Base-by-base conservation (phyloP, 495 filamentous ascomycete genomes). In the Zalerion maritima region DNA sequence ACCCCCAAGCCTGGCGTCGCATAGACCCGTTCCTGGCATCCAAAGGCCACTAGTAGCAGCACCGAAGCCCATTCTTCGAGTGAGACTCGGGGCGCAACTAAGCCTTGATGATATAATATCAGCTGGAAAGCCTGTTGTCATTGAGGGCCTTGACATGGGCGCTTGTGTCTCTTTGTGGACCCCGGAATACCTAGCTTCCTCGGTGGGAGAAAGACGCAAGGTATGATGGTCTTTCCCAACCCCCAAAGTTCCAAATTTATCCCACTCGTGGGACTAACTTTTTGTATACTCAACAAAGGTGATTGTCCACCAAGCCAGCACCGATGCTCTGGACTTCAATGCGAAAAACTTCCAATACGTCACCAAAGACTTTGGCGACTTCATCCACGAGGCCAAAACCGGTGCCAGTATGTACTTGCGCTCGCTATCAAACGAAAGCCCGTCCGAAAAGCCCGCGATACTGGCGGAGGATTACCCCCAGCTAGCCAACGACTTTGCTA, bases 271-370 rank as follows among this genome's bases (percentile, higher is more conserved):
- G 25, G 31, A 21, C 31, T 36, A 47, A 43, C 28, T 30, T 37
- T 24, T 23, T 33, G 35, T 24, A 31, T 46, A 25, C 41, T 25
- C n/a, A 19, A 15, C 26, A n/a, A 34, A 78, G 71, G 66, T 89
- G 8, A 58, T 81, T 6, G 69, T 84, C 8, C 82, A 93, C 41
- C 62, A 75, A 23, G 68, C 76, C 3, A 47, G 58, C 23, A 67
- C 57, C 18, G 57, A 65, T 20, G 59, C 62, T 10, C 83, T 93
- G 81, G 74, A 78, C 36, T 92, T 93, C 42, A 72, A 72, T 29
- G 47, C 54, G 13, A 91, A 87, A 54, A 92, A 92, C 50, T 93
- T 92, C 47, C 47, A 52, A 13, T 93, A 92, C 43, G 54, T 61
- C 13, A 81, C 69, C 7, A 78, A 74, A 35, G 35, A 52, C 5